Evolutionary conservation across 75 land plant species (phyloP).

Genomic region (Pinus albicaulis): DNA sequence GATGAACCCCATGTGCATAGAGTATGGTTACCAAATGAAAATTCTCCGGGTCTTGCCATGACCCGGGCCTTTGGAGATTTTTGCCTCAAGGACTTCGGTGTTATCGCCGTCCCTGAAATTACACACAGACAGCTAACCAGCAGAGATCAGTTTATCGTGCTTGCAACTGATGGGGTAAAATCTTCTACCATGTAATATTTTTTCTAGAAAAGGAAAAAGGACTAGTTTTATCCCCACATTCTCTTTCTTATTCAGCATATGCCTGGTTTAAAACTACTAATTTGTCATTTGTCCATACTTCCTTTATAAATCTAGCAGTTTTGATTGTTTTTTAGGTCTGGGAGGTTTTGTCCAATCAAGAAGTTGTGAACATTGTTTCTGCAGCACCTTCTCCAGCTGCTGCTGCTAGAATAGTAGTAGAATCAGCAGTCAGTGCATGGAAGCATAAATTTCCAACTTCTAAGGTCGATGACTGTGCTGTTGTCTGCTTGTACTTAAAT

Average conservation of each 20-base stretch:
- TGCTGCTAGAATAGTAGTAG: conserved; percentile 49
- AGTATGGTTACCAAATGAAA: conserved; percentile 80
- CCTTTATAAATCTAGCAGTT: neutral
- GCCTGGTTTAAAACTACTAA: too few species aligned
- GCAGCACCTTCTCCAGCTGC: conserved; percentile 16
- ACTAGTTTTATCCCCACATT: too few species aligned
- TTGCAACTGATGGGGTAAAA: conserved; percentile 89
- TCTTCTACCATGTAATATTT: neutral
- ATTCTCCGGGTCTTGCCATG: conserved; percentile 92
- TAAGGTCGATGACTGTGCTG: conserved; percentile 52
- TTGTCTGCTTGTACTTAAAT: conserved; percentile 39
- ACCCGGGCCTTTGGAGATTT: conserved; percentile 91
- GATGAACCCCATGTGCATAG: conserved; percentile 75
- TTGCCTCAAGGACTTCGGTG: conserved; percentile 66
- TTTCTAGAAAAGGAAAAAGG: too few species aligned
- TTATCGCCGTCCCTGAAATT: conserved; percentile 75
- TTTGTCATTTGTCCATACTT: too few species aligned
- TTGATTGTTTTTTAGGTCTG: conserved; percentile 36
- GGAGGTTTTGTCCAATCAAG: conserved; percentile 56
- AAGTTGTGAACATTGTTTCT: conserved; percentile 32
- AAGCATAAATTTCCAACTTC: conserved; percentile 30
- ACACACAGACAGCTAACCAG: conserved; percentile 40
- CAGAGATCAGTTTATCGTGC: conserved; percentile 67
- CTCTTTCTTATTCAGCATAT: too few species aligned
- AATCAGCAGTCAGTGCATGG: conserved; percentile 44